Percentiles rank a stretch among this genome's conserved stretches.
Conservation (phyloP, 768 basidiomycete genomes). For the Megacollybia marginata region DNA sequence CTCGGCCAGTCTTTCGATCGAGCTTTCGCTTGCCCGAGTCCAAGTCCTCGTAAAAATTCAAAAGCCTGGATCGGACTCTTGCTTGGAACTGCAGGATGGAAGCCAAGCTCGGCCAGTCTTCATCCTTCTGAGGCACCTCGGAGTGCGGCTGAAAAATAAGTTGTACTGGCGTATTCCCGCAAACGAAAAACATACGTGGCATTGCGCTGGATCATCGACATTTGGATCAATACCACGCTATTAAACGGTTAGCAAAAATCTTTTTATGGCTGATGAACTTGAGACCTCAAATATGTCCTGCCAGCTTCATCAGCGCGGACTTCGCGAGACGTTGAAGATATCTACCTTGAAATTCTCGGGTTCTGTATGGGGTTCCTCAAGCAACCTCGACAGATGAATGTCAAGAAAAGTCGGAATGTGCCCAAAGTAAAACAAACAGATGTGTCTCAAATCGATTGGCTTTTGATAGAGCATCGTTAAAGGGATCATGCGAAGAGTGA, state of each 20-base stretch:
- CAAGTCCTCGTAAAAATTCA: constrained; percentile 67
- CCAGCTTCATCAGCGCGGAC: not conserved
- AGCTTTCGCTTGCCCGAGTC: constrained; percentile 40
- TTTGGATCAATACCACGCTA: constrained; percentile 94
- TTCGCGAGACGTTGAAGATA: constrained; percentile 8
- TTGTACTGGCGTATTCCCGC: not conserved
- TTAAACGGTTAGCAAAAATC: not conserved
- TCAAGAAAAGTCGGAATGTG: constrained; percentile 93
- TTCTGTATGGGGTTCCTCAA: constrained; percentile 75
- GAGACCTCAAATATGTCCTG: constrained; percentile 73
- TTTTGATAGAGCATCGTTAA: constrained; percentile 79
- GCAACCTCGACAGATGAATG: constrained; percentile 73
- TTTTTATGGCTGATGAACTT: too few species aligned
- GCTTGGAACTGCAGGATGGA: constrained; percentile 71
- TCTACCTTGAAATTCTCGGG: constrained; percentile 72
- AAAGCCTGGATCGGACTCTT: constrained; percentile 70
- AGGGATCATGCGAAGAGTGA: constrained; percentile 83
- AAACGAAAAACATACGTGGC: constrained; percentile 53
- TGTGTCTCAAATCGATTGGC: constrained; percentile 91
- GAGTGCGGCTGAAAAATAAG: constrained; percentile 64
- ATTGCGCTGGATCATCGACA: constrained; percentile 82
- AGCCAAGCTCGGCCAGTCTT: constrained; percentile 78
- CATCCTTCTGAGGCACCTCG: constrained; percentile 68
- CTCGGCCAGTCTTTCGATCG: constrained; percentile 64
- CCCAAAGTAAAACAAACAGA: constrained; percentile 94